phyloP scores from a whole-genome alignment of 805 yeast species.

The Zygosaccharomyces lentus region DNA sequence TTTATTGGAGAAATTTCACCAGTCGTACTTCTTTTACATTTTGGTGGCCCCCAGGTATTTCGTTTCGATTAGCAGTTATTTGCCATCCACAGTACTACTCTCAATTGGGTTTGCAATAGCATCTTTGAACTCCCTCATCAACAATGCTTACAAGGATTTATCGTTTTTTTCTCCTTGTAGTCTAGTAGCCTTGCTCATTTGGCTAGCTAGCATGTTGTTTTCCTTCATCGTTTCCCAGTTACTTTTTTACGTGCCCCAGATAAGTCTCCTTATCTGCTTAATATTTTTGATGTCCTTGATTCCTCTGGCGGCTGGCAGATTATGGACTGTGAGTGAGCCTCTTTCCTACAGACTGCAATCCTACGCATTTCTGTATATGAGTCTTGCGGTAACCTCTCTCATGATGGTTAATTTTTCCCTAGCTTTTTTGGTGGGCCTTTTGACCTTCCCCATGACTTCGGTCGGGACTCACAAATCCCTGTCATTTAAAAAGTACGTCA shows the following conservation, averaged over 20 bases:
- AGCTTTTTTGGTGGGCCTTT: slow-evolving; percentile 63
- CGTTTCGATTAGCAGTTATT: slow-evolving; percentile 89
- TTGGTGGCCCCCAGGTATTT: slow-evolving; percentile 71
- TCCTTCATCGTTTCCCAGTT: slow-evolving; percentile 25
- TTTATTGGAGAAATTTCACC: slow-evolving; percentile 91
- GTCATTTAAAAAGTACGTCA: slow-evolving; percentile 29
- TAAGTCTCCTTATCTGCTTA: slow-evolving; percentile 15
- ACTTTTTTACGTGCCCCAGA: slow-evolving; percentile 15
- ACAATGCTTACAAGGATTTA: slow-evolving; percentile 24
- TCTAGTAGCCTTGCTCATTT: slow-evolving; percentile 19
- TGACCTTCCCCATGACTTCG: slow-evolving; percentile 73
- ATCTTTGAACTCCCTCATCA: slow-evolving; percentile 54
- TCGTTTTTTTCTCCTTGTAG: slow-evolving; percentile 20
- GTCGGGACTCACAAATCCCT: slow-evolving; percentile 27
- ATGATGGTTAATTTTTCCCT: slow-evolving; percentile 82
- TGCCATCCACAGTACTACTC: slow-evolving; percentile 76
- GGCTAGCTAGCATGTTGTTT: slow-evolving; percentile 34
- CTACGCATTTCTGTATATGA: slow-evolving; percentile 53
- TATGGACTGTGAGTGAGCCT: slow-evolving; percentile 20
- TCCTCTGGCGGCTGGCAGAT: slow-evolving; percentile 19
- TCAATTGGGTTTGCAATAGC: slow-evolving; percentile 67
- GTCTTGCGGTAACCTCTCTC: slow-evolving; percentile 66
- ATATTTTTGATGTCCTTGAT: slow-evolving; percentile 20
- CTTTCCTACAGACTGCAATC: slow-evolving; percentile 37
- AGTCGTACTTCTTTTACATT: slow-evolving; percentile 89